A percentile compares a stretch with the other conserved stretches of the same genome.
Conservation (phyloP, 2,329 filamentous ascomycete genomes). For the Curvularia eragrostidis region DNA sequence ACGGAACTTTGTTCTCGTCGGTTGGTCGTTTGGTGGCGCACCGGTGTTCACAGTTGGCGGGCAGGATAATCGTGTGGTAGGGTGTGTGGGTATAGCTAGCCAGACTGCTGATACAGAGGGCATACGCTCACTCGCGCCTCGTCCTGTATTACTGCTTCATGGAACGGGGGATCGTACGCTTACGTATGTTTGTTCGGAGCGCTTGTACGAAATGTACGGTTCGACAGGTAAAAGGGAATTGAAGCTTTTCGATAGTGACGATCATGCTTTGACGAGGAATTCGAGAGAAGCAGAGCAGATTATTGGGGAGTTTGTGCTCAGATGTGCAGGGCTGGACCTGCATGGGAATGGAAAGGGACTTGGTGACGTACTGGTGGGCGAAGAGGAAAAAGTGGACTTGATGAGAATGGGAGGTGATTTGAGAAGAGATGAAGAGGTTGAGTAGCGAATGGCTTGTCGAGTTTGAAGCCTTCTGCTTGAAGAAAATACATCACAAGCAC, state of each 20-base stretch:
- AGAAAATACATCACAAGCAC: neutral
- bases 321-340: slow-evolving; percentile 1
- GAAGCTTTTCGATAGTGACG: slow-evolving; percentile 7
- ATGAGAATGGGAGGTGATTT: slow-evolving; percentile 10
- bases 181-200: neutral
- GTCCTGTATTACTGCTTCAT: slow-evolving; percentile 5
- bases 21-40: slow-evolving; percentile 11
- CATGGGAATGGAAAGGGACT: neutral
- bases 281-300: slow-evolving; percentile 9
- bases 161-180: slow-evolving; percentile 4
- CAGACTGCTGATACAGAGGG: slow-evolving; percentile 8
- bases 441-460: neutral
- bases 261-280: slow-evolving; percentile 6
- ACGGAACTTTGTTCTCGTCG: neutral
- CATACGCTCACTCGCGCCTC: slow-evolving; percentile 1
- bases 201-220: slow-evolving; percentile 1
- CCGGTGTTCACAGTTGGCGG: slow-evolving; percentile 5
- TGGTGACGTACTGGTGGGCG: slow-evolving; percentile 3
- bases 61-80: slow-evolving; percentile 1
- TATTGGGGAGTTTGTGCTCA: slow-evolving; percentile 4
- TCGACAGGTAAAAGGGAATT: neutral
- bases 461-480: neutral
- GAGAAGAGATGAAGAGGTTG: neutral
- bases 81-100: slow-evolving; percentile 5
- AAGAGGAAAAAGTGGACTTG: slow-evolving; percentile 5